These are phyloP conservation scores for Phytophthora tubulina DNA, from an alignment of 352 stramenopile genomes.

Conservation along the genomic window DNA sequence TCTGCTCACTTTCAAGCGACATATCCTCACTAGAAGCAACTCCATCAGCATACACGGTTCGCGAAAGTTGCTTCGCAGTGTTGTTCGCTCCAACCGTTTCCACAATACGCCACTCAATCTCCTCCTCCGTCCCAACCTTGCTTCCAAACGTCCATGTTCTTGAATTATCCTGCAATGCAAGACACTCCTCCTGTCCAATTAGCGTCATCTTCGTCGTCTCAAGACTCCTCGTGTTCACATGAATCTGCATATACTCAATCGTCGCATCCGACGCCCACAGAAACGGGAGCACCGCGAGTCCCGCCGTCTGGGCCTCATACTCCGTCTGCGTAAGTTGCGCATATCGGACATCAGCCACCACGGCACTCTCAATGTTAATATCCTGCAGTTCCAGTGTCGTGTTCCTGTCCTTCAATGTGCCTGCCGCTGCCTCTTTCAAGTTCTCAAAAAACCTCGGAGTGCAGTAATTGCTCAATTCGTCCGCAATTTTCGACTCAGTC, in stretches of 20 bases:
- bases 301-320: constrained; percentile 39
- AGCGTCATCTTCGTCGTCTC: constrained; percentile 56
- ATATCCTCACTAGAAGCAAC: too few relatives aligned
- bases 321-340: constrained; percentile 47
- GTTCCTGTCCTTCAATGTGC: constrained; percentile 36
- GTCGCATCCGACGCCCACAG: constrained; percentile 37
- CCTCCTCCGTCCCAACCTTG: constrained; percentile 38
- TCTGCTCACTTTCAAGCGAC: too few relatives aligned
- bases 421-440: constrained; percentile 30
- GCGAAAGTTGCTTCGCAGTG: constrained; percentile 39
- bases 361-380: constrained; percentile 39
- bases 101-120: constrained; percentile 55
- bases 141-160: constrained; percentile 49
- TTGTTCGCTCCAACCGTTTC: constrained; percentile 41
- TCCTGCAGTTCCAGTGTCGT: constrained; percentile 53
- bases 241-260: constrained; percentile 53
- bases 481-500: constrained; percentile 13
- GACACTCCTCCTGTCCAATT: constrained; percentile 47
- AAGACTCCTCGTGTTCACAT: constrained; percentile 44
- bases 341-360: constrained; percentile 41
- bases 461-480: constrained; percentile 40
- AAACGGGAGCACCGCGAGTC: constrained; percentile 20
- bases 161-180: constrained; percentile 51
- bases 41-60: constrained; percentile 31
- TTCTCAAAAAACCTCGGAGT: constrained; percentile 41